Evolutionary conservation across 345 rosid species (phyloP), one percentile per base, ranked within the genome.

Genomic region (Orychophragmus violaceus): DNA sequence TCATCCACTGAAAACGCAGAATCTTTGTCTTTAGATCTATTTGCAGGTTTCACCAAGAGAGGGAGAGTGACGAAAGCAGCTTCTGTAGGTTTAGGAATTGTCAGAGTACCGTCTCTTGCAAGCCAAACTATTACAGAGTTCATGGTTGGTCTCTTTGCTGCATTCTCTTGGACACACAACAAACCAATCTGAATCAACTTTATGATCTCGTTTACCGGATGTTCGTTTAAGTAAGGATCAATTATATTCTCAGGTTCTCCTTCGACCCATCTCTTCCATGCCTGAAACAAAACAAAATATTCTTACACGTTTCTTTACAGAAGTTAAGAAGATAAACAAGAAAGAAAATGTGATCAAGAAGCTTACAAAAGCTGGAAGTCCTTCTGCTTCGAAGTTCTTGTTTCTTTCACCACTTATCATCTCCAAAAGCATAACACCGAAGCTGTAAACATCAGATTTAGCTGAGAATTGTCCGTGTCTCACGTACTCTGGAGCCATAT

Each of bases 401-500:
- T 67, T 85, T 70, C 64, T 85, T 60, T 58, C 76, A 45, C 85
- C 85, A 5, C 83, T 51, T 23, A 83, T 66, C 21, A 81, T 74
- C 59, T 85, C 83, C 24, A 85, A 13, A 48, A 83, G 69, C 67
- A 85, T 65, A 25, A 83, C 72, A 5, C 87, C 83, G 6, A 78
- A 83, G 80, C 87, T 79, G 36, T 78, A 83, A 32, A 81, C 80
- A 58, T 83, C 81, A 1, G 78, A 83, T 37, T 78, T 85, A 10
- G 70, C 75, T 33, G 87, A 85, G 69, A 85, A 77, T 27, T 64
- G 76, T 11, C 85, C 87, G 0, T 74, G 74, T 64, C 25, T 76
- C 5, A 66, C 72, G 5, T 83, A 83, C 68, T 83, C 87, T 0
- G 81, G 85, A 56, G 84, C 85, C 84, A 83, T 85, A 41, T 81